A percentile compares a stretch with the other conserved stretches of the same genome.
These are phyloP conservation scores for Diaporthe sp. DNA, from an alignment of 2,329 filamentous ascomycete species.

Conservation along the genomic window DNA sequence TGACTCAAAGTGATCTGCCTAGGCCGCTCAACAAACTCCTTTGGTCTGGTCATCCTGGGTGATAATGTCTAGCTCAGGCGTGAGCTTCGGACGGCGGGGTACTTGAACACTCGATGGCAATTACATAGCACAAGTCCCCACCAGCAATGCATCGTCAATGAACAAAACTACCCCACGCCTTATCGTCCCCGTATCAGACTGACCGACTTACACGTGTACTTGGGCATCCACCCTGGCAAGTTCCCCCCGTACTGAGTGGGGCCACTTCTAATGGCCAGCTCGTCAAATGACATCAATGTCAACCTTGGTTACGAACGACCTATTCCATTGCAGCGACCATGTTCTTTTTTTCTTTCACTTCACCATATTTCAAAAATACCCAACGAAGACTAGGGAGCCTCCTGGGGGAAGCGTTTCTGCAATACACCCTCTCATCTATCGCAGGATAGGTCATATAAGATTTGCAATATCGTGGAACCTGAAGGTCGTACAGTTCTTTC, in stretches of 20 bases:
- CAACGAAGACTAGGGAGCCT: not conserved
- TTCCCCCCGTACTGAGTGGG: not conserved
- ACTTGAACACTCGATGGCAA: not conserved
- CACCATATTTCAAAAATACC: not conserved
- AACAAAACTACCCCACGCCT: conserved; percentile 28
- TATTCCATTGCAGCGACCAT: not conserved
- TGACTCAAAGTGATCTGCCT: not conserved
- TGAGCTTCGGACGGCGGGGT: conserved; percentile 21
- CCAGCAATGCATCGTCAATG: conserved; percentile 25
- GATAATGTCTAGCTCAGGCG: not conserved
- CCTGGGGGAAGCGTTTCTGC: too few relatives aligned
- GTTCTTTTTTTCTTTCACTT: not conserved
- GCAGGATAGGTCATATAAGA: not conserved
- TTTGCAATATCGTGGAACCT: not conserved
- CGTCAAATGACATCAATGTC: conserved; percentile 5
- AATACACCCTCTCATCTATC: not conserved
- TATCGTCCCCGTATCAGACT: conserved; percentile 31
- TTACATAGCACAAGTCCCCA: not conserved
- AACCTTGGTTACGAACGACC: not conserved
- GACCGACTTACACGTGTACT: not conserved
- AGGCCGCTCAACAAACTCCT: not conserved
- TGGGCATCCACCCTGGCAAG: not conserved
- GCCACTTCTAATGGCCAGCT: not conserved
- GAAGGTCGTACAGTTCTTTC: not conserved
- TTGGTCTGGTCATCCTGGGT: conserved; percentile 4